Evolutionary conservation across 2,329 filamentous ascomycete genomes (phyloP), one percentile per base, ranked within the genome.

Genomic region (Cladorrhinum sp.): DNA sequence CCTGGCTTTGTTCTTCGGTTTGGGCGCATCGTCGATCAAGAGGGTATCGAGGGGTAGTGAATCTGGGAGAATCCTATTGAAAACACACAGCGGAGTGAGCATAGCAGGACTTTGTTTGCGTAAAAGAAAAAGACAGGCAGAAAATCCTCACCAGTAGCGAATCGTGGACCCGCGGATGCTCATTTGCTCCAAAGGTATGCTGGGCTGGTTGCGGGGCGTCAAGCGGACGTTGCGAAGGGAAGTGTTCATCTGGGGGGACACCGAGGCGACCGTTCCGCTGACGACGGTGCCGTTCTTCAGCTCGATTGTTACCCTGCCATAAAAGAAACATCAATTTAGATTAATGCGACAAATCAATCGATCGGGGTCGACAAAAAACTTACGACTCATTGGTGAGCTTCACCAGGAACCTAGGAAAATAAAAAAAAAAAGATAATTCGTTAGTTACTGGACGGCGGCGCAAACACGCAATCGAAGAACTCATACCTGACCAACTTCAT

Each of bases 1-100:
- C 73, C 94, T 86, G 24, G 95, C 94, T 87, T 99, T 99, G 81
- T 99, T 99, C 89, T 98, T 98, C 64, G 95, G 94, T 82, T 99
- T 99, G 56, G 94, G 92, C 71, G 92, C 87, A 78, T 99, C 95
- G 75, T 99, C 95, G 69, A 99, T 92, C 64, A 99, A 84, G 57
- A 99, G 84, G 46, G 94, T 97, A 77, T 99, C 95, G 66, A 99
- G 85, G 42, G 94, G 94, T 71, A 99, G 84, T 65, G 91, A 95
- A 79, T 99, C 95, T 60, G 95, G 95, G 10, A 99, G 88, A 74
- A 99, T 96, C 75, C 42, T 46, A 14, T 56, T 36, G 23, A 20
- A 48, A 20, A 20, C n/a, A n/a, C n/a, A n/a, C n/a, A n/a, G n/a
- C n/a, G n/a, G n/a, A 49, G 10, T 57, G 18, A 57, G 55, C 24